Percentiles rank a stretch among this genome's conserved stretches.
Evolutionary conservation across 2,329 filamentous ascomycete species (phyloP).

Genomic region (Tricladium varicosporioides): DNA sequence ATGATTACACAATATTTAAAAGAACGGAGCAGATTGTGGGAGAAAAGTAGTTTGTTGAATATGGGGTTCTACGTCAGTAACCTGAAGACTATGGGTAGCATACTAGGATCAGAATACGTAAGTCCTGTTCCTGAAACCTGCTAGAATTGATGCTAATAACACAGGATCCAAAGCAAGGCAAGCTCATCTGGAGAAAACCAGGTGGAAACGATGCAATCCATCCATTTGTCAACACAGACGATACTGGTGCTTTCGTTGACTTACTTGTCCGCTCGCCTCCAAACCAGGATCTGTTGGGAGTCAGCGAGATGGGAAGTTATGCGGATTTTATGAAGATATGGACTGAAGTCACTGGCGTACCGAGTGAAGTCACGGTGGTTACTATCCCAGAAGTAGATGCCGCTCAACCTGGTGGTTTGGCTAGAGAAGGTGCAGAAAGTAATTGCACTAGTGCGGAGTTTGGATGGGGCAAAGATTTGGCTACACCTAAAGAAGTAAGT

Average conservation of each 20-base stretch:
- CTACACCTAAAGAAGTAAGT: slow-evolving; percentile 22
- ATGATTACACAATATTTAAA: slow-evolving; percentile 30
- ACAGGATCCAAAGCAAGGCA: slow-evolving; percentile 11
- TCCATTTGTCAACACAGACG: slow-evolving; percentile 31
- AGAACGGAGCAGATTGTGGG: slow-evolving; percentile 27
- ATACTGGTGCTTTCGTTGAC: slow-evolving; percentile 34
- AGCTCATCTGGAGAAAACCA: slow-evolving; percentile 12
- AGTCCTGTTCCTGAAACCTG: neutral
- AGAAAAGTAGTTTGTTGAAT: slow-evolving; percentile 35
- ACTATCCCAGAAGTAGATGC: slow-evolving; percentile 27
- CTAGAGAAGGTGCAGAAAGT: slow-evolving; percentile 36
- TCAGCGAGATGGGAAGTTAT: slow-evolving; percentile 18
- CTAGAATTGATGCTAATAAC: neutral
- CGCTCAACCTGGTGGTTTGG: slow-evolving; percentile 30
- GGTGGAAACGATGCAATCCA: slow-evolving; percentile 14
- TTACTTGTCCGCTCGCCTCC: slow-evolving; percentile 20
- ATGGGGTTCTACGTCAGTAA: slow-evolving; percentile 38
- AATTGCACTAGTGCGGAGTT: slow-evolving; percentile 36
- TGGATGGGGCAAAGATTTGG: slow-evolving; percentile 33
- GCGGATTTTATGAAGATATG: slow-evolving; percentile 20
- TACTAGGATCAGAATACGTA: slow-evolving; percentile 3
- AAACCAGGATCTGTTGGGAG: slow-evolving; percentile 22
- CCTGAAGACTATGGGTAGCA: slow-evolving; percentile 13
- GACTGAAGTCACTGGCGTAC: slow-evolving; percentile 18
- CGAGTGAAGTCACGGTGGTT: slow-evolving; percentile 11